Percentiles rank a stretch among this genome's conserved stretches.
Conservation (phyloP, 371 early-diverging fungal species). For the Mucor velutinosus region DNA sequence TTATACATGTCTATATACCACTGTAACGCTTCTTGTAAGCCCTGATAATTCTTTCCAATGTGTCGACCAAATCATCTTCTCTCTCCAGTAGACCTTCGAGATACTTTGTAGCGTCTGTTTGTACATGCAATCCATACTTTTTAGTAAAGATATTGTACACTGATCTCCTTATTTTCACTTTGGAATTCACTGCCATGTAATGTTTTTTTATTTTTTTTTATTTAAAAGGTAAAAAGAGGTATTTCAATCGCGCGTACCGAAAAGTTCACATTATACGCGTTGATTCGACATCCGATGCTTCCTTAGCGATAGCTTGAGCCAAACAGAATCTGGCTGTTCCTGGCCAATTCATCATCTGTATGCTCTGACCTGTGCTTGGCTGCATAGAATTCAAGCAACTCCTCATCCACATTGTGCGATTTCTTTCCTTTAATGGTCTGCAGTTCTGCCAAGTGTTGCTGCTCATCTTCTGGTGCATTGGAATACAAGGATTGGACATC, state of each 20-base stretch:
- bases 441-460: background rate
- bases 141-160: conserved; percentile 63
- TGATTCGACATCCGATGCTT: background rate
- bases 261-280: background rate
- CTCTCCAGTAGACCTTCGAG: conserved; percentile 51
- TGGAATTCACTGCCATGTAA: conserved; percentile 16
- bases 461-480: conserved; percentile 13
- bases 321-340: conserved; percentile 24
- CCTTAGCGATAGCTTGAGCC: conserved; percentile 14
- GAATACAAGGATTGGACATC: conserved; percentile 11
- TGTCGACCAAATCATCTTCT: conserved; percentile 40
- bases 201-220: background rate
- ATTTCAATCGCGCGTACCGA: background rate
- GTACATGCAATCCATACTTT: conserved; percentile 71
- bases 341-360: conserved; percentile 5
- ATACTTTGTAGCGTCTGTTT: conserved; percentile 68
- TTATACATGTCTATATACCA: conserved; percentile 25
- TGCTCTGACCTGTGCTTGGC: background rate
- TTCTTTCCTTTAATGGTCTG: background rate
- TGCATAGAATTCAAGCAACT: background rate
- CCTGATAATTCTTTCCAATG: conserved; percentile 66
- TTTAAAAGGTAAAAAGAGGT: background rate
- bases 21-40: conserved; percentile 55
- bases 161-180: conserved; percentile 17
- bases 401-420: conserved; percentile 3